A percentile compares a stretch with the other conserved stretches of the same genome.
These are phyloP conservation scores for Trichoderma oligosporum DNA, from an alignment of 2,329 filamentous ascomycete genomes.

Conservation along the genomic window DNA sequence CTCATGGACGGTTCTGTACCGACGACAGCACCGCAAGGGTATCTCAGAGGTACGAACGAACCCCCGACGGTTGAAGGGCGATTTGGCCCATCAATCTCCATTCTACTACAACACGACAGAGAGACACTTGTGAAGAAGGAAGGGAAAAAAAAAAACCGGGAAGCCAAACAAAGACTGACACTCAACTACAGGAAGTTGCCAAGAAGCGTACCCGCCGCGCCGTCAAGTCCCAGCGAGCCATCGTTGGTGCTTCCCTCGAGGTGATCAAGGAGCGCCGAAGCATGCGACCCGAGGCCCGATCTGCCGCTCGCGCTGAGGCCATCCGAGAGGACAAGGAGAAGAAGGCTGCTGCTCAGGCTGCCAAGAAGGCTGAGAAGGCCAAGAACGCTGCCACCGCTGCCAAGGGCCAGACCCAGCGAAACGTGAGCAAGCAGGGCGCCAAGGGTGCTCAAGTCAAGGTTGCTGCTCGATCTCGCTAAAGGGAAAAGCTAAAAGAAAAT, in stretches of 20 bases:
- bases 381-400: conserved; percentile 73
- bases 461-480: conserved; percentile 74
- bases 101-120: not conserved
- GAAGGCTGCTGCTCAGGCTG: conserved; percentile 80
- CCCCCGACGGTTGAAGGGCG: no score
- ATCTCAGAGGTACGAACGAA: conserved; percentile 90
- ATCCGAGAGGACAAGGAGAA: conserved; percentile 99
- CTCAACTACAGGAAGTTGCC: conserved; percentile 81
- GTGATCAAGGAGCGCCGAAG: conserved; percentile 99
- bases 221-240: conserved; percentile 97
- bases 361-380: conserved; percentile 99
- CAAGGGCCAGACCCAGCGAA: conserved; percentile 74
- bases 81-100: no score
- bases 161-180: conserved; percentile 36
- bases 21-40: conserved; percentile 99
- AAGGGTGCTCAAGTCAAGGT: conserved; percentile 88
- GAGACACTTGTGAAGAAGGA: not conserved
- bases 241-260: conserved; percentile 98
- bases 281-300: conserved; percentile 92
- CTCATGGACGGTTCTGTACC: conserved; percentile 96
- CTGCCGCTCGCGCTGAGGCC: conserved; percentile 81
- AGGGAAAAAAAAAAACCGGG: no score
- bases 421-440: conserved; percentile 94
- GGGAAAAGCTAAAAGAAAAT: conserved; percentile 9
- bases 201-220: conserved; percentile 99